Evolutionary conservation across 768 basidiomycete genomes (phyloP).

Genomic region (Tylopilus sp.): DNA sequence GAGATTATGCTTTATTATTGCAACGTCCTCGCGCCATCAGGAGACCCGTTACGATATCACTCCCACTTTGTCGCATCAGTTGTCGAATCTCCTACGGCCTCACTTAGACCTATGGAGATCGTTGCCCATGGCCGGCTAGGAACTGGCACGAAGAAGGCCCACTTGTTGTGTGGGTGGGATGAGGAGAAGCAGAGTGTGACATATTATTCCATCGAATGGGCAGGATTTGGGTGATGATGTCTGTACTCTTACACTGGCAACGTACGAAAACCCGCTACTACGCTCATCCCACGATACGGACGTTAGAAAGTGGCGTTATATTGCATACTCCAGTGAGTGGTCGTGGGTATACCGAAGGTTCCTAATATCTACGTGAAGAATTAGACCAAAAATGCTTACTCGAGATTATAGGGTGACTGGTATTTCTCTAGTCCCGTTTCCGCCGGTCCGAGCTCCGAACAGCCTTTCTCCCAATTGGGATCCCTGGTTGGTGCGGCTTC

Average conservation of each 20-base stretch:
- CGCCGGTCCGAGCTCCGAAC: slow-evolving; percentile 37
- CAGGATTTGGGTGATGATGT: slow-evolving; percentile 67
- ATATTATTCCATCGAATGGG: slow-evolving; percentile 87
- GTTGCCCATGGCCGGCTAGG: slow-evolving; percentile 94
- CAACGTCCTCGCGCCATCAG: slow-evolving; percentile 37
- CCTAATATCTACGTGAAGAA: slow-evolving; percentile 12
- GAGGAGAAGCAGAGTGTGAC: slow-evolving; percentile 61
- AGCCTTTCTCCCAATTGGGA: slow-evolving; percentile 12
- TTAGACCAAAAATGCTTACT: slow-evolving; percentile 7
- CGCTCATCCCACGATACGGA: background rate
- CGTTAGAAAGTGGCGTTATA: background rate
- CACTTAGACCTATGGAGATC: slow-evolving; percentile 85
- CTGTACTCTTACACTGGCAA: background rate
- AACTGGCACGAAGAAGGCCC: slow-evolving; percentile 96
- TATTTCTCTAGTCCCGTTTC: slow-evolving; percentile 42
- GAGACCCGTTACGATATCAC: slow-evolving; percentile 93
- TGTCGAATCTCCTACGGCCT: slow-evolving; percentile 53
- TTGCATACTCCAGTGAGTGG: slow-evolving; percentile 7
- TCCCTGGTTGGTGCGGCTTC: slow-evolving; percentile 12
- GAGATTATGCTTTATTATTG: background rate
- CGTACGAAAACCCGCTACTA: background rate
- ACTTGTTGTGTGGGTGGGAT: slow-evolving; percentile 88
- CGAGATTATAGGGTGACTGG: slow-evolving; percentile 9
- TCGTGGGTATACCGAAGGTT: slow-evolving; percentile 14
- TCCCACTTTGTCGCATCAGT: slow-evolving; percentile 93